phyloP scores from a whole-genome alignment of 2,329 filamentous ascomycete species.

The Fusarium bulbicola region DNA sequence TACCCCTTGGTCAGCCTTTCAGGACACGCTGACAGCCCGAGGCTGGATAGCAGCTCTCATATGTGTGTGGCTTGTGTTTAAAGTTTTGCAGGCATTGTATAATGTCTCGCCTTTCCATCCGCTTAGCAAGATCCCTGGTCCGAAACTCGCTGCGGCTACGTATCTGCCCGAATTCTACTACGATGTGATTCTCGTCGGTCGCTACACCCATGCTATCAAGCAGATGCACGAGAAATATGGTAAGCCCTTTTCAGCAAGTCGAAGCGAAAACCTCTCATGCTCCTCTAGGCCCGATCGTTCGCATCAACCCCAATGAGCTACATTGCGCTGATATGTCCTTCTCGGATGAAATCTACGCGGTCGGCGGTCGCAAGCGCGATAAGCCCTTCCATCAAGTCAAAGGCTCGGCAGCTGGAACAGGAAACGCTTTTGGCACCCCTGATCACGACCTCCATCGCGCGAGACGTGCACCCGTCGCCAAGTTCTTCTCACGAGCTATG shows the following conservation, averaged over 20 bases:
- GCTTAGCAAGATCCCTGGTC: conserved; percentile 10
- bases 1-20: neutral
- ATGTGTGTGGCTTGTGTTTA: neutral
- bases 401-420: conserved; percentile 3
- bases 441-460: conserved; percentile 11
- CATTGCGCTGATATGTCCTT: conserved; percentile 20
- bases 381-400: conserved; percentile 13
- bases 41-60: neutral
- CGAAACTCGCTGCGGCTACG: conserved; percentile 11
- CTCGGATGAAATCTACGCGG: conserved; percentile 17
- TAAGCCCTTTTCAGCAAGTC: accelerated
- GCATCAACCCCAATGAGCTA: conserved; percentile 8
- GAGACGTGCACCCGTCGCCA: conserved; percentile 7
- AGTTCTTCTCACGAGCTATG: conserved; percentile 20
- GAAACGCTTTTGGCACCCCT: neutral
- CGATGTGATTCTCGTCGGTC: conserved; percentile 18
- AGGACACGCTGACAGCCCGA: neutral
- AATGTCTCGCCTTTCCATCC: conserved; percentile 20
- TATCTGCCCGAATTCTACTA: conserved; percentile 21
- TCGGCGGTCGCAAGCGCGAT: conserved; percentile 15
- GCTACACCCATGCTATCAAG: conserved; percentile 14
- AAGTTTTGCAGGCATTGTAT: neutral
- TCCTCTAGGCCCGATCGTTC: neutral
- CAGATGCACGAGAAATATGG: conserved; percentile 23
- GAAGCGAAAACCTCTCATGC: accelerated